Conservation (phyloP, 2,329 filamentous ascomycete genomes). For the Alternaria sp. region DNA sequence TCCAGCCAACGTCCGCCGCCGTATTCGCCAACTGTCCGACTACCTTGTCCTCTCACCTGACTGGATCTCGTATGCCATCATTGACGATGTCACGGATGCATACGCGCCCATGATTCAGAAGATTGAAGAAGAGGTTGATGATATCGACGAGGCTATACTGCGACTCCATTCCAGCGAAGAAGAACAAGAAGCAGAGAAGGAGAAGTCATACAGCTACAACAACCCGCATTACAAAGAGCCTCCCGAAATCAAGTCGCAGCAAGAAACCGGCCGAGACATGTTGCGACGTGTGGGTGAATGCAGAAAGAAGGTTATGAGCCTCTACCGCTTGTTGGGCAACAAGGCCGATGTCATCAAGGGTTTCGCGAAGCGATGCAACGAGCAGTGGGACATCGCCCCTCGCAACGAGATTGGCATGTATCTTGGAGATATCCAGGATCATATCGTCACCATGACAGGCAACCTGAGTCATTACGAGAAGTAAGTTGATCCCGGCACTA, state of each 20-base stretch:
- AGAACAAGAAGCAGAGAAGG: conserved; percentile 38
- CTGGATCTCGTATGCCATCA: conserved; percentile 98
- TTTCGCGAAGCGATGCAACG: conserved; percentile 97
- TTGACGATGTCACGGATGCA: conserved; percentile 97
- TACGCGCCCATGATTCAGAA: conserved; percentile 90
- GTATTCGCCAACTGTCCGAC: conserved; percentile 91
- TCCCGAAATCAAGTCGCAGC: conserved; percentile 50
- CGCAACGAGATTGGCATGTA: conserved; percentile 97
- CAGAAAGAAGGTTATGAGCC: conserved; percentile 94
- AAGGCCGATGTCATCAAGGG: conserved; percentile 99
- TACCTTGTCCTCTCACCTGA: conserved; percentile 92
- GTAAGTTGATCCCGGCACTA: conserved; percentile 58
- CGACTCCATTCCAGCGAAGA: conserved; percentile 71
- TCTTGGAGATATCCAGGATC: conserved; percentile 96
- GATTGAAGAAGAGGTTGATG: conserved; percentile 95
- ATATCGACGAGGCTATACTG: conserved; percentile 92
- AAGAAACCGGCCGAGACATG: conserved; percentile 74
- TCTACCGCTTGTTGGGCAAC: conserved; percentile 91
- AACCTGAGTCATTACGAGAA: conserved; percentile 97
- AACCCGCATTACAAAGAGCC: conserved; percentile 45
- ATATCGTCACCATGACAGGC: conserved; percentile 98
- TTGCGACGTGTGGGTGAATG: conserved; percentile 90
- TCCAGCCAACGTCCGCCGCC: conserved; percentile 90
- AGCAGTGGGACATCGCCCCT: conserved; percentile 96
- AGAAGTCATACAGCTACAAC: conserved; percentile 32